Evolutionary conservation across 2,329 filamentous ascomycete genomes (phyloP), one percentile per base, ranked within the genome.

Genomic region (Colletotrichum eleusines): DNA sequence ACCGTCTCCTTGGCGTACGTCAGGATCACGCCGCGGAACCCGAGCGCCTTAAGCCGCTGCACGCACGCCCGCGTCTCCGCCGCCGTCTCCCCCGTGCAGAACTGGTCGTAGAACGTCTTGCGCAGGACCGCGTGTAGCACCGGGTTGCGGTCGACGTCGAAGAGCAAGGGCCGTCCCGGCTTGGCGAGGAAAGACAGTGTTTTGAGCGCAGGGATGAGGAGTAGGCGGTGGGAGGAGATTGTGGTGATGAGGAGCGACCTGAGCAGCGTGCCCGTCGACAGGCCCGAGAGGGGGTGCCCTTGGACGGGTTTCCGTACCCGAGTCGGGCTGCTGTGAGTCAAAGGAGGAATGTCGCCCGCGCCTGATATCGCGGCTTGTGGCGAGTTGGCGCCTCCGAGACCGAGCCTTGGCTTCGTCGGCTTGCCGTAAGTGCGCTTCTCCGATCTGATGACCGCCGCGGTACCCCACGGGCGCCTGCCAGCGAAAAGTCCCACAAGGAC

Each of bases 11-110:
- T 78, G 2, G 87, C 87, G 71, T 87, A 89, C 63, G 88, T 88
- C 16, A 89, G 81, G 12, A 89, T 87, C n/a, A 88, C 84, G 5
- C 87, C 87, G 18, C 82, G 79, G 74, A 88, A 89, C 0, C 87
- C 87, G 59, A 88, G 80, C 9, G 80, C 76, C 58, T 84, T 81
- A 33, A 87, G 74, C n/a, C 82, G 77, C 12, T 78, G 78, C 64
- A 83, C 82, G 0, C 81, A 84, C 23, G 76, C 76, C n/a, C 79
- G 78, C 0, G 87, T 84, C 77, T 88, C 84, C 0, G 78, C 75
- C 16, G 79, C 78, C 33, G 82, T 85, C 74, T 85, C 84, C 1
- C 87, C 87, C 0, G 85, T 84, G 73, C 87, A 89, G 77, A 89
- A 89, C 65, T 89, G 87, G 46, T 86, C 85, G 74, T 79, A 84